phyloP scores from a whole-genome alignment of 108 stramenopile genomes.

The Skeletonema tropicum region DNA sequence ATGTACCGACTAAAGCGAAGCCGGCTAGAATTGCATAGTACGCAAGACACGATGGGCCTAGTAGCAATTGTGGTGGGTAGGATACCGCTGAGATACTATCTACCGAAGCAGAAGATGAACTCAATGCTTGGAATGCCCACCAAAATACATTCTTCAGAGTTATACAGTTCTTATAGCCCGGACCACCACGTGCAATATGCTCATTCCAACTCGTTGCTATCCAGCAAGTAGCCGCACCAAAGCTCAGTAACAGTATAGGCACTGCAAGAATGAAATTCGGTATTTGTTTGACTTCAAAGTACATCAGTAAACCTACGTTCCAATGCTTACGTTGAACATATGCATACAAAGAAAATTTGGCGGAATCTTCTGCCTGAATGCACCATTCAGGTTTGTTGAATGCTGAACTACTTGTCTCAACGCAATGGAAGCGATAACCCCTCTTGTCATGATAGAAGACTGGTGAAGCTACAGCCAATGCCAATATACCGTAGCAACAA shows the following conservation, averaged over 20 bases:
- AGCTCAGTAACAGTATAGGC: conserved; percentile 62
- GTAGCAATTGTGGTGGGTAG: conserved; percentile 9
- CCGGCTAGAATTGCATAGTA: conserved; percentile 79
- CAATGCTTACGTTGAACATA: conserved; percentile 82
- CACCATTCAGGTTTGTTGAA: conserved; percentile 51
- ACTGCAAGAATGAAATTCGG: conserved; percentile 84
- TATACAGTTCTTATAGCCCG: neutral
- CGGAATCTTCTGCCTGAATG: conserved; percentile 12
- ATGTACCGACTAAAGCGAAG: conserved; percentile 57
- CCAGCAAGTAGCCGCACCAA: conserved; percentile 55
- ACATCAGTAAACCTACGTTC: conserved; percentile 86
- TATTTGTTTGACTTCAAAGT: conserved; percentile 79
- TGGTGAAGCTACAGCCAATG: conserved; percentile 47
- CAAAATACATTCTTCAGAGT: neutral
- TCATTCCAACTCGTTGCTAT: conserved; percentile 57
- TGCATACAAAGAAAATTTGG: conserved; percentile 73
- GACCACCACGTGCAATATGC: neutral
- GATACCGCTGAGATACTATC: neutral
- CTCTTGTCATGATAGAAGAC: conserved; percentile 62
- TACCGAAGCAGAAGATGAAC: conserved; percentile 17
- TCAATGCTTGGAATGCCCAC: conserved; percentile 45
- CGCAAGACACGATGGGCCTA: conserved; percentile 51
- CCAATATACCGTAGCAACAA: conserved; percentile 27
- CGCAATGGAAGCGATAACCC: conserved; percentile 62
- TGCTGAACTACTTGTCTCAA: neutral